Conservation (phyloP, 208 protist species). For the Lotmaria passim region DNA sequence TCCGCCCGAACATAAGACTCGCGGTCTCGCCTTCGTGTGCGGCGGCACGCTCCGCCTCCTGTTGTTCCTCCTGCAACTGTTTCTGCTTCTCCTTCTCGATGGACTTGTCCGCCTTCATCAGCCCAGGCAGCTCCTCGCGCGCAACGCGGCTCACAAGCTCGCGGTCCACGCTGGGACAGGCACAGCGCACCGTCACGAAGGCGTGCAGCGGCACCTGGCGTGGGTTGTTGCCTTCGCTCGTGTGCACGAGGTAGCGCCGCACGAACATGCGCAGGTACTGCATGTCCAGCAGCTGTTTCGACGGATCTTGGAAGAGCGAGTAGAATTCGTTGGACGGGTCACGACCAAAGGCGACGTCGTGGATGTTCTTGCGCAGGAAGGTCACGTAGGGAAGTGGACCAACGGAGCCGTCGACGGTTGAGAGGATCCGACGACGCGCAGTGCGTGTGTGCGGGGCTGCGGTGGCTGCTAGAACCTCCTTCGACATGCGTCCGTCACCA, state of each 20-base stretch:
- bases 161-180: conserved; percentile 50
- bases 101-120: conserved; percentile 56
- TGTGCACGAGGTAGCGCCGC: conserved; percentile 80
- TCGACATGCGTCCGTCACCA: not conserved
- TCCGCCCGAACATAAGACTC: conserved; percentile 41
- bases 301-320: conserved; percentile 60
- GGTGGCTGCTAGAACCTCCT: not conserved
- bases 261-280: conserved; percentile 86
- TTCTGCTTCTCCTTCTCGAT: conserved; percentile 36
- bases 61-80: too few species aligned
- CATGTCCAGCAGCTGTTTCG: conserved; percentile 60
- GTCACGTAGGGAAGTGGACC: conserved; percentile 82
- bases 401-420: conserved; percentile 7
- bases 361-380: conserved; percentile 58
- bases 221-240: conserved; percentile 69
- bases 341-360: conserved; percentile 56
- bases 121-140: conserved; percentile 58
- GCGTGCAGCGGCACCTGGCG: conserved; percentile 53
- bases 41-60: conserved; percentile 9
- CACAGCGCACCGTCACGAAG: conserved; percentile 57
- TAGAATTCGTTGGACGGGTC: conserved; percentile 61
- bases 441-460: not conserved
- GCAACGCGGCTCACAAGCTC: conserved; percentile 51
- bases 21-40: too few species aligned
- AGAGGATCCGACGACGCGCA: not conserved